Evolutionary conservation across 2,329 filamentous ascomycete genomes (phyloP), one percentile per base, ranked within the genome.

Genomic region (Alternaria triticimaculans): DNA sequence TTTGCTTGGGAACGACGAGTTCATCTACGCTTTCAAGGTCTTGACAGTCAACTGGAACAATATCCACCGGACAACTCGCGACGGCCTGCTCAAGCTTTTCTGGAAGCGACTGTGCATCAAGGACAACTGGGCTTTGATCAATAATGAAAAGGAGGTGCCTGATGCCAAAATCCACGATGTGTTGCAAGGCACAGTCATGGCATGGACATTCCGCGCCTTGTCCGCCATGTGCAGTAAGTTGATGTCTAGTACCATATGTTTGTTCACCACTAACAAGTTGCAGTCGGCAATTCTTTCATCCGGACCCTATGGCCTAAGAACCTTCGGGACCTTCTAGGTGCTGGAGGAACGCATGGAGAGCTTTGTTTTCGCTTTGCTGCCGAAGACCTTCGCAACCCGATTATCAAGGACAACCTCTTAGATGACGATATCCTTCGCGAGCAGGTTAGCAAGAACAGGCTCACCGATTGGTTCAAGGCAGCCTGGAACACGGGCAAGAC

Each of bases 91-190:
- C 55, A 84, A 83, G 64, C 80, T 89, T n/a, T 92, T 98, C 66
- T 99, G 96, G 96, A 91, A 96, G 75, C 89, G 96, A 58, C 90
- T 93, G 65, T 92, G 92, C 73, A 86, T 95, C 69, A 88, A 90
- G 54, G 94, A 97, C 77, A 88, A 97, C 76, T 99, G 96, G 96
- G 83, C 87, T 25, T 84, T 83, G 62, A 87, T 96, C 75, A 95
- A 96, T 75, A 89, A 92, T 69, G 95, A 92, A 1, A 88, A 90
- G 51, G 85, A 90, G 63, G 91, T 92, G 76, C 88, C 89, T 60
- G 94, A 97, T 73, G 81, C 83, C 4, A 86, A 92, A 65, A 87
- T 93, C 26, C 84, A 89, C 57, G 84, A 86, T 26, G 83, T 87
- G 18, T 80, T 96, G 14, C 67, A 72, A 14, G 59, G 72, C 21